phyloP scores from a whole-genome alignment of 2,329 filamentous ascomycete genomes.

The Fusarium sp. region DNA sequence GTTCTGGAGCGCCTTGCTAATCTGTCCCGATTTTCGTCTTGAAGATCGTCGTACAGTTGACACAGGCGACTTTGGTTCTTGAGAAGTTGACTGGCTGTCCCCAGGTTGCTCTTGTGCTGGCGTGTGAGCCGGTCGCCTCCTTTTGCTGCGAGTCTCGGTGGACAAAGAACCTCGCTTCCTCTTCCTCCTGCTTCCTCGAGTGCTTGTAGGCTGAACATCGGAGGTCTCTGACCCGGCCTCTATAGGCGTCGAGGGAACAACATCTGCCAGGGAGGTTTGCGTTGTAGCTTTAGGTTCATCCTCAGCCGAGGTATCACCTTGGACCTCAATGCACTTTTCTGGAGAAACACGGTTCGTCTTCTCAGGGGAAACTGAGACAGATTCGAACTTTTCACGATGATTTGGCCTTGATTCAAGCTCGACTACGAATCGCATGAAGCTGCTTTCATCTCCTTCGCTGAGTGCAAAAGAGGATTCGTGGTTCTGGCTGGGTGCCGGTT shows the following conservation, averaged over 20 bases:
- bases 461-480: constrained; percentile 54
- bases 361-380: constrained; percentile 30
- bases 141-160: constrained; percentile 46
- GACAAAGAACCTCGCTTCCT: constrained; percentile 43
- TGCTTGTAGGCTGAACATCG: constrained; percentile 22
- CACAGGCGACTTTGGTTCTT: constrained; percentile 31
- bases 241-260: constrained; percentile 44
- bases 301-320: constrained; percentile 35
- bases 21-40: constrained; percentile 39
- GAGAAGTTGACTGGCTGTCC: constrained; percentile 34
- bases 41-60: constrained; percentile 41
- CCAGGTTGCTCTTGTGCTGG: constrained; percentile 28
- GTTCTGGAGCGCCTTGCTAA: constrained; percentile 22
- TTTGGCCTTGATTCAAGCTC: constrained; percentile 59
- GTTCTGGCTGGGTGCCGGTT: constrained; percentile 19
- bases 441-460: constrained; percentile 60
- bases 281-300: constrained; percentile 23
- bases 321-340: constrained; percentile 39
- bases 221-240: constrained; percentile 14
- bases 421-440: constrained; percentile 60
- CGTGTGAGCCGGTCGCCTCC: constrained; percentile 42
- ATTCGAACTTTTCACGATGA: constrained; percentile 31
- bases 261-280: constrained; percentile 18
- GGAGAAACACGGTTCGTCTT: constrained; percentile 16
- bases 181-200: constrained; percentile 46